Conservation (phyloP, 768 basidiomycete species). For the Rhodosporidiobolus sp. region DNA sequence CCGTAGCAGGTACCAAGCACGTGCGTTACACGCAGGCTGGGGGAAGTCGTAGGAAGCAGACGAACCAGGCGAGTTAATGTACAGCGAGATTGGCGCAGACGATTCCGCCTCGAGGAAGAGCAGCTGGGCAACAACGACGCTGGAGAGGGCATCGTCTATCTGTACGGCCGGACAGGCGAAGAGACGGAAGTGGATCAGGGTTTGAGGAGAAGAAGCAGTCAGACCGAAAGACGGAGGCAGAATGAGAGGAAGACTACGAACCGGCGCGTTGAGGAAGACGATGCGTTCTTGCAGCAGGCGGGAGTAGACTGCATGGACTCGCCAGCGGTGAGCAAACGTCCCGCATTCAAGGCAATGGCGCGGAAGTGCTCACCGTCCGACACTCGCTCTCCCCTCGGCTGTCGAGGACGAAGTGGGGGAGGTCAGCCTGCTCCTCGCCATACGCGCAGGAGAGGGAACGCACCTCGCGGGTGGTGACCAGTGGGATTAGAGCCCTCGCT, state of each 20-base stretch:
- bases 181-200: constrained; percentile 1
- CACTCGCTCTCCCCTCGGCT: constrained; percentile 33
- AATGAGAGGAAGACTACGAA: constrained; percentile 47
- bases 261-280: constrained; percentile 90
- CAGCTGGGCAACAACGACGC: constrained; percentile 82
- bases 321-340: no score
- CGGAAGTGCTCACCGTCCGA: constrained; percentile 36
- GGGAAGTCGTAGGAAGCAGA: no score
- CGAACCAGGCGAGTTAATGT: constrained; percentile 95
- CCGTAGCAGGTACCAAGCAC: no score
- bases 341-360: no score
- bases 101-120: constrained; percentile 94
- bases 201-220: no score
- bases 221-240: no score
- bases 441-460: background rate
- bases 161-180: constrained; percentile 46
- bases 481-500: constrained; percentile 11
- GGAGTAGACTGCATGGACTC: constrained; percentile 62
- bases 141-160: constrained; percentile 87
- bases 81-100: constrained; percentile 88
- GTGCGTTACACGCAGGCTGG: no score
- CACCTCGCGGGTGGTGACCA: constrained; percentile 31
- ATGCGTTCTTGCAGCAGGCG: constrained; percentile 87
- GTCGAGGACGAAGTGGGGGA: background rate
- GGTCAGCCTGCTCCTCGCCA: no score